phyloP scores from a whole-genome alignment of 345 rosid genomes.

The Gossypium stocksii region DNA sequence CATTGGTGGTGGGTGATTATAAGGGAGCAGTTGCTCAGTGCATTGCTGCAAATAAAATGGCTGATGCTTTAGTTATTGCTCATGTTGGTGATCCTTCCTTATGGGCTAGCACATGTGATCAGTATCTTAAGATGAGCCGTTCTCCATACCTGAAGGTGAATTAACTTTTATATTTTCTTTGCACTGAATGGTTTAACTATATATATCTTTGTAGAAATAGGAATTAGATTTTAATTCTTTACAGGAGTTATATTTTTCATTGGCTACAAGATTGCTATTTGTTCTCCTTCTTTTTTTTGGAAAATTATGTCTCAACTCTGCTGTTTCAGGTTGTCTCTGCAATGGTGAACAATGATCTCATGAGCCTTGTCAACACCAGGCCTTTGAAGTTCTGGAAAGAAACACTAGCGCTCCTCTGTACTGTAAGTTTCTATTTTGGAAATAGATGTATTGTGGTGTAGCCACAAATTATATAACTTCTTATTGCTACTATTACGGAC shows the following conservation, averaged over 20 bases:
- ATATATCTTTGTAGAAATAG: not conserved
- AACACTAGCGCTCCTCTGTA: slow-evolving; percentile 89
- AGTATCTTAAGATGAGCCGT: slow-evolving; percentile 65
- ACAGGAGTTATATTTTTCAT: not conserved
- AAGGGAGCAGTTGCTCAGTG: slow-evolving; percentile 92
- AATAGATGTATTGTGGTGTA: not conserved
- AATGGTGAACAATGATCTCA: slow-evolving; percentile 90
- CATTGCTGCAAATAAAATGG: slow-evolving; percentile 72
- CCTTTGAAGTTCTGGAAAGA: slow-evolving; percentile 94
- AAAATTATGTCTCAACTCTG: not conserved
- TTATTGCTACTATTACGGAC: slow-evolving; percentile 4
- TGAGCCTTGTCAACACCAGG: slow-evolving; percentile 70
- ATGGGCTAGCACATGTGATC: slow-evolving; percentile 90
- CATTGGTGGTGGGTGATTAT: slow-evolving; percentile 93
- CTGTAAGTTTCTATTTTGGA: slow-evolving; percentile 49
- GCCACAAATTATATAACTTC: not conserved
- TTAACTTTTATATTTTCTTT: not conserved
- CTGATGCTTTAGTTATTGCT: slow-evolving; percentile 97
- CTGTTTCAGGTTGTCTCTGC: slow-evolving; percentile 81
- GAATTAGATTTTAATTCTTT: not conserved
- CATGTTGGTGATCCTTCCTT: slow-evolving; percentile 88
- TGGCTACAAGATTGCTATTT: not conserved
- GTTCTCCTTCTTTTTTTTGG: not conserved
- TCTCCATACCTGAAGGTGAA: slow-evolving; percentile 84
- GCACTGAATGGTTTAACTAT: not conserved